Percentiles rank a stretch among this genome's conserved stretches.
Evolutionary conservation across 768 basidiomycete species (phyloP).

Genomic region (Lactarius akahatsu): DNA sequence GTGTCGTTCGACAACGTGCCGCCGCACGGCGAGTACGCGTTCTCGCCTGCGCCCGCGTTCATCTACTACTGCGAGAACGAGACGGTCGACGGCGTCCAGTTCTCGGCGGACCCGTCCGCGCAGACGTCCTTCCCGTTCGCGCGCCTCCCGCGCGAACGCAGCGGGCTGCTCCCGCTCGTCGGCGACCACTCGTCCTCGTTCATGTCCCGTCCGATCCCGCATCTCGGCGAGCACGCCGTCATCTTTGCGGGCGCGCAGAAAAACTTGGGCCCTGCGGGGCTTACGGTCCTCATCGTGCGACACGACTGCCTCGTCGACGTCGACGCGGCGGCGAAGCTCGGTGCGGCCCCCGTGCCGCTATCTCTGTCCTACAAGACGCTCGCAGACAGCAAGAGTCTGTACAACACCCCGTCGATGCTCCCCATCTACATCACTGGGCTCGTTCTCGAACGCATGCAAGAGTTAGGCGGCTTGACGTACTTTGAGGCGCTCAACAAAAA

Average conservation of each 20-base stretch:
- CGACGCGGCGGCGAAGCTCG: conserved; percentile 70
- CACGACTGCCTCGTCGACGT: conserved; percentile 92
- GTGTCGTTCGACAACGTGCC: conserved; percentile 83
- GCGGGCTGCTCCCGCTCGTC: conserved; percentile 72
- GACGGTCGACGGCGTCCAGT: conserved; percentile 95
- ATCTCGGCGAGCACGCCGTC: conserved; percentile 85
- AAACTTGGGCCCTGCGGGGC: conserved; percentile 92
- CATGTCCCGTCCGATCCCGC: conserved; percentile 91
- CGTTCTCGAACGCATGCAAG: conserved; percentile 70
- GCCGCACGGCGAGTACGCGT: conserved; percentile 64
- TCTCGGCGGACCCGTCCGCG: conserved; percentile 53
- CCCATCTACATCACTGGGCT: conserved; percentile 87
- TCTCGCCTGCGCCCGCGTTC: conserved; percentile 79
- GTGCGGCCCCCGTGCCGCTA: conserved; percentile 72
- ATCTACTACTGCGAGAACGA: conserved; percentile 99
- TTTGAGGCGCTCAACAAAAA: conserved; percentile 63
- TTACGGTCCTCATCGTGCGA: conserved; percentile 92
- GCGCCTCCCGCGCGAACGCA: conserved; percentile 53
- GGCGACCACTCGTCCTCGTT: conserved; percentile 96
- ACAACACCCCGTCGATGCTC: conserved; percentile 93
- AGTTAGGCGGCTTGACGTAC: conserved; percentile 62
- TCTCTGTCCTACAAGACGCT: conserved; percentile 82
- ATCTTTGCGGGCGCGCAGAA: conserved; percentile 98
- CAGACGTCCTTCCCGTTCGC: conserved; percentile 76
- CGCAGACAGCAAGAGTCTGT: conserved; percentile 71